Evolutionary conservation across 805 yeast genomes (phyloP), one percentile per base, ranked within the genome.

Genomic region (Cephaloascus fragrans): DNA sequence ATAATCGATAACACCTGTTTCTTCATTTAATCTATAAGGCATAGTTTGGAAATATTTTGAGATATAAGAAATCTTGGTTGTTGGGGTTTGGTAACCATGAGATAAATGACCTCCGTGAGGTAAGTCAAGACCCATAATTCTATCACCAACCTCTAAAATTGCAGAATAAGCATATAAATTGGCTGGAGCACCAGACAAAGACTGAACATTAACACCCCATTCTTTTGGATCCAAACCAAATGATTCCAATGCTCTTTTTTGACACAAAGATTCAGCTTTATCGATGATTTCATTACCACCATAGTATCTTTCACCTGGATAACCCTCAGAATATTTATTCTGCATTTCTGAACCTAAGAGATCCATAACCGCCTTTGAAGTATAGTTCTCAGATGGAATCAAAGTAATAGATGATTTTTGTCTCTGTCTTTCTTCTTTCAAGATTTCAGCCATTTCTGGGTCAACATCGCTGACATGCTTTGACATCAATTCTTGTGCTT

Each of bases 91-190:
- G 68, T 90, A 90, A 51, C 98, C 98, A 59, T 90, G 98, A 34
- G 95, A 84, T 59, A 90, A 75, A 62, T 90, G 98, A 48, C 98
- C 98, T 53, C 98, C 98, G 55, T 90, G 97, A 44, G 98, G 97
- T 57, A 90, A 75, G 61, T 90, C 97, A 47, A 90, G 75, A 52
- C 98, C 98, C 98, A 90, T 90, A 48, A 90, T 64, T 61, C 97
- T 78, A 55, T 88, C 97, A 48, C 88, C 93, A 37, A 83, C 87
- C 52, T 83, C 82, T 75, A 90, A 64, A 37, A 90, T 63, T 23
- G 97, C 94, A 41, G 88, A 84, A 64, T 90, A 90, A 26, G 88
- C 88, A 52, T 90, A 86, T 60, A 90, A 73, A 64, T 90, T 90
- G 40, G 97, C 97, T 47, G 97, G 97, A 4, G 97, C 89, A 45